A percentile compares a stretch with the other conserved stretches of the same genome.
Evolutionary conservation across 1,284 basidiomycete species (phyloP).

Genomic region (Vanrija sp.): DNA sequence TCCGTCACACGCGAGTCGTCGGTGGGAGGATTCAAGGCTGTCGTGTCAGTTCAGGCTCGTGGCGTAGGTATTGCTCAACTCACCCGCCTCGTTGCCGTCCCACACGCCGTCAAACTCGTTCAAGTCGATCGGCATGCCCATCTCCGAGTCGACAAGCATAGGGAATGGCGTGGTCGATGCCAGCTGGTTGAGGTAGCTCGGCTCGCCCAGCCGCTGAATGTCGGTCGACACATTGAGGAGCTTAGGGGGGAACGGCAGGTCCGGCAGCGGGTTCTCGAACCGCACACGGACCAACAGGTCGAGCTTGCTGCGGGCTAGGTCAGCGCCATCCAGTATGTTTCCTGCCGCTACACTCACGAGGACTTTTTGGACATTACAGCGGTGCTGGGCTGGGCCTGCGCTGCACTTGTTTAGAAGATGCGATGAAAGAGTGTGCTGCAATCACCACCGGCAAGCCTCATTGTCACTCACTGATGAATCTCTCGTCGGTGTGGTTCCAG

Average conservation of each 20-base stretch:
- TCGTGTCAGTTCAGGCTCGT: constrained; percentile 4
- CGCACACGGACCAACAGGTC: constrained; percentile 88
- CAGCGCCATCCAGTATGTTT: not conserved
- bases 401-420: not conserved
- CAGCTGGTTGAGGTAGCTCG: constrained; percentile 74
- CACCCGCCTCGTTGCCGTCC: constrained; percentile 72
- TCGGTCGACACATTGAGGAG: constrained; percentile 81
- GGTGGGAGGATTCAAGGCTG: constrained; percentile 64
- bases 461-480: not conserved
- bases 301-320: constrained; percentile 22
- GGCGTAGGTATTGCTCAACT: constrained; percentile 23
- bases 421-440: too few relatives aligned
- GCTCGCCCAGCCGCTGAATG: constrained; percentile 72
- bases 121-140: constrained; percentile 88
- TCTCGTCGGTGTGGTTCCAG: too few relatives aligned
- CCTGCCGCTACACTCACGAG: constrained; percentile 14
- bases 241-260: constrained; percentile 92
- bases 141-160: constrained; percentile 90
- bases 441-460: too few relatives aligned
- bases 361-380: constrained; percentile 32
- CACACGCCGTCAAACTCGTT: constrained; percentile 75
- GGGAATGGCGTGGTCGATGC: constrained; percentile 75
- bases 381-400: not conserved
- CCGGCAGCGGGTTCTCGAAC: constrained; percentile 84
- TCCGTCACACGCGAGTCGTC: constrained; percentile 54